Evolutionary conservation across 2,329 filamentous ascomycete species (phyloP).

Genomic region (Graphilbum sp.): DNA sequence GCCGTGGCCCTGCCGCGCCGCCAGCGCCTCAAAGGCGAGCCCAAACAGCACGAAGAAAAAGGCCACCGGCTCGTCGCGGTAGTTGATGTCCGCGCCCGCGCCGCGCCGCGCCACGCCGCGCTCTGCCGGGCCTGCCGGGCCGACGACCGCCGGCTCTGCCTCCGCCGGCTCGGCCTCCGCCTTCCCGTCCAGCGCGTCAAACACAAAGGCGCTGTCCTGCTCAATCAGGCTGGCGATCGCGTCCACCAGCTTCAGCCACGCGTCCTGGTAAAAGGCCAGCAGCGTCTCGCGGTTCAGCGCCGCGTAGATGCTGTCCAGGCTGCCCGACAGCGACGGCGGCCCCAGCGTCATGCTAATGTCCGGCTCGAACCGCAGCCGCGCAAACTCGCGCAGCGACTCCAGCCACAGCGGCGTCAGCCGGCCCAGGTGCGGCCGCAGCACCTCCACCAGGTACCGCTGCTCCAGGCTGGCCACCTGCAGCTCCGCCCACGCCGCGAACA

Average conservation of each 20-base stretch:
- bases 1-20: constrained; percentile 51
- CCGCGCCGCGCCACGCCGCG: too few relatives aligned
- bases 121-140: too few relatives aligned
- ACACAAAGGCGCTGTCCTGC: constrained; percentile 94
- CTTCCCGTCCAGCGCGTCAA: constrained; percentile 88
- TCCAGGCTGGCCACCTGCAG: constrained; percentile 89
- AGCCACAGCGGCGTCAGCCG: constrained; percentile 88
- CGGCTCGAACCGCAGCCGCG: constrained; percentile 77
- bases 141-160: constrained; percentile 7
- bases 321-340: constrained; percentile 64
- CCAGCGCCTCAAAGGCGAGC: constrained; percentile 87
- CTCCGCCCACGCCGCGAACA: constrained; percentile 95
- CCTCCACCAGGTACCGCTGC: constrained; percentile 74
- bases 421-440: constrained; percentile 79
- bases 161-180: constrained; percentile 30
- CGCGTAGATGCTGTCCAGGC: constrained; percentile 85
- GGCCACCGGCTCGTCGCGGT: constrained; percentile 90
- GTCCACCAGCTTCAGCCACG: constrained; percentile 91
- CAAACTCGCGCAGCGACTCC: constrained; percentile 83
- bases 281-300: constrained; percentile 88
- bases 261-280: constrained; percentile 89
- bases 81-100: constrained; percentile 65
- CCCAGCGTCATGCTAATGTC: constrained; percentile 88
- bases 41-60: constrained; percentile 99
- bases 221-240: constrained; percentile 95